These are phyloP conservation scores for Trypanosoma cruzi DNA, from an alignment of 208 protist genomes.

Conservation along the genomic window DNA sequence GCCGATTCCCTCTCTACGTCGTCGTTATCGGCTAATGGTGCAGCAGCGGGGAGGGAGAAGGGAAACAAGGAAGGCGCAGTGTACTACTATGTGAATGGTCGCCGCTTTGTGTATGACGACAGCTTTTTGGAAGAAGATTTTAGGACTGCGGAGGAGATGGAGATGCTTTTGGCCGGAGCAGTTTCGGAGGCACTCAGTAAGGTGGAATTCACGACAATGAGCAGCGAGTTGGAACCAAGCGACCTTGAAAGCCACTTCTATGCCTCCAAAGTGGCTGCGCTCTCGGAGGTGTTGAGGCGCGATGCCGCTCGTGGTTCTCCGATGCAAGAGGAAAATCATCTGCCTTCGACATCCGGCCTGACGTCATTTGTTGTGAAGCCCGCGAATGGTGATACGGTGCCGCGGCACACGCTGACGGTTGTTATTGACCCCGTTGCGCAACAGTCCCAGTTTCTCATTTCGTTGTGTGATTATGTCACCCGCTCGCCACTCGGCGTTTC, in stretches of 20 bases:
- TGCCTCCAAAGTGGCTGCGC: slow-evolving; percentile 39
- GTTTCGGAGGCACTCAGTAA: slow-evolving; percentile 32
- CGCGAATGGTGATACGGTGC: neutral
- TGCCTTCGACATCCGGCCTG: neutral
- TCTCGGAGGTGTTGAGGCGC: slow-evolving; percentile 13
- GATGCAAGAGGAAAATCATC: slow-evolving; percentile 8
- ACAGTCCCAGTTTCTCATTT: slow-evolving; percentile 79
- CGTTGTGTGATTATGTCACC: slow-evolving; percentile 73
- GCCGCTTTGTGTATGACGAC: slow-evolving; percentile 39
- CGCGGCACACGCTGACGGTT: slow-evolving; percentile 48
- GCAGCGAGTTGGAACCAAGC: slow-evolving; percentile 8
- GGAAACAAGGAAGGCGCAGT: slow-evolving; percentile 1
- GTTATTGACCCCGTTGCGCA: slow-evolving; percentile 91
- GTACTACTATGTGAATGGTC: slow-evolving; percentile 51
- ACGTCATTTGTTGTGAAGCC: slow-evolving; percentile 7
- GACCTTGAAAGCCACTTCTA: slow-evolving; percentile 48
- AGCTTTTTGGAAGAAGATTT: slow-evolving; percentile 46
- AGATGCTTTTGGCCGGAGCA: slow-evolving; percentile 24
- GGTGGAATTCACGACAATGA: slow-evolving; percentile 41
- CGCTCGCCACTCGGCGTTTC: slow-evolving; percentile 39
- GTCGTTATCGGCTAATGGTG: neutral
- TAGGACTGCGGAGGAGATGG: slow-evolving; percentile 18
- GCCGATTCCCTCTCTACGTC: neutral
- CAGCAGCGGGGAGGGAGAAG: neutral
- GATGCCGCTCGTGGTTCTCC: slow-evolving; percentile 12